Conservation (phyloP, 2,329 filamentous ascomycete species). For the Sporothrix euskadiensis region DNA sequence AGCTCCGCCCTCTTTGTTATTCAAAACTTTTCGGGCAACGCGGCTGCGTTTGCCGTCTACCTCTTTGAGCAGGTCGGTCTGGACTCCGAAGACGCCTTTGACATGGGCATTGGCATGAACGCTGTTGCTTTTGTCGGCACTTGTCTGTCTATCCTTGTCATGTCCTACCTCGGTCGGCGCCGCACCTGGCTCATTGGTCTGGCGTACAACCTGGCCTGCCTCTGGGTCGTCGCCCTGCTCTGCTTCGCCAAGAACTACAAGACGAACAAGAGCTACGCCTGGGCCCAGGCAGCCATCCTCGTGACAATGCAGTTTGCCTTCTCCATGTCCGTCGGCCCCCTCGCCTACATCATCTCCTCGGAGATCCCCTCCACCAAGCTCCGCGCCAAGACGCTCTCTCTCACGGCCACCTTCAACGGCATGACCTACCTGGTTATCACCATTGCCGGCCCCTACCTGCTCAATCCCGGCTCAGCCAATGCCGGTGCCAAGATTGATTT, state of each 20-base stretch:
- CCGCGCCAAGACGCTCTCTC: constrained; percentile 26
- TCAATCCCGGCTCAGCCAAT: constrained; percentile 22
- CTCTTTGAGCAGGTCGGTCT: constrained; percentile 33
- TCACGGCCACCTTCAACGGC: constrained; percentile 8
- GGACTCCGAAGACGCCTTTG: constrained; percentile 30
- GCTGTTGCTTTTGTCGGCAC: constrained; percentile 27
- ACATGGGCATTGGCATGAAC: constrained; percentile 30
- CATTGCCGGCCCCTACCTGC: constrained; percentile 19
- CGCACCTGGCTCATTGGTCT: constrained; percentile 21
- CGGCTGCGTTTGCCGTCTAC: constrained; percentile 31
- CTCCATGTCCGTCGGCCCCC: constrained; percentile 20
- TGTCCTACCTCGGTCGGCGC: constrained; percentile 26
- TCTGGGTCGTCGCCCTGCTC: constrained; percentile 26
- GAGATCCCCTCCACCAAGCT: constrained; percentile 25
- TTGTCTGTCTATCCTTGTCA: constrained; percentile 9
- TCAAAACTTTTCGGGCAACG: constrained; percentile 32
- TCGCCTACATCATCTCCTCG: constrained; percentile 15
- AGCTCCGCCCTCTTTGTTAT: constrained; percentile 28
- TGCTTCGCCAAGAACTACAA: constrained; percentile 21
- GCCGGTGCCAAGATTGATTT: constrained; percentile 24
- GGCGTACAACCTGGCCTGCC: constrained; percentile 9
- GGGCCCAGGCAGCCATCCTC: constrained; percentile 21
- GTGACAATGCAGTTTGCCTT: constrained; percentile 23
- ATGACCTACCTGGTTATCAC: constrained; percentile 5
- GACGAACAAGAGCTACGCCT: constrained; percentile 19